A percentile compares a stretch with the other conserved stretches of the same genome.
These are phyloP conservation scores for Aspergillus brasiliensis DNA, from an alignment of 2,329 filamentous ascomycete genomes.

Conservation along the genomic window DNA sequence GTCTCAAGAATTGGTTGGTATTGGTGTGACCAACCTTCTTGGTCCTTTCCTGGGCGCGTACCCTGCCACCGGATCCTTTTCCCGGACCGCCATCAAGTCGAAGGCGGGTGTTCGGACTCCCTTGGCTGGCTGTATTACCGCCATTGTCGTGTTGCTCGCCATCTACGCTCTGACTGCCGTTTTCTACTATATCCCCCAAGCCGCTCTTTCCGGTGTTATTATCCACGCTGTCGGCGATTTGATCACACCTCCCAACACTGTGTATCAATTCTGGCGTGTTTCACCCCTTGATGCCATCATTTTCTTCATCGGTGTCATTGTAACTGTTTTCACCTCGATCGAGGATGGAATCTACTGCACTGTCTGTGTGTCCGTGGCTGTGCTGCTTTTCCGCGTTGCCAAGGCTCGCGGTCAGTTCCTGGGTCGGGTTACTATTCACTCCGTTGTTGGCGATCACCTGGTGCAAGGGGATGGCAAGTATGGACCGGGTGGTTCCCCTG, in stretches of 20 bases:
- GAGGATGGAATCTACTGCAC: constrained; percentile 93
- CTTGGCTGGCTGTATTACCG: constrained; percentile 86
- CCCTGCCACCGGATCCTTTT: constrained; percentile 93
- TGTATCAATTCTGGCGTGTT: constrained; percentile 95
- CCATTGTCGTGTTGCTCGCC: constrained; percentile 79
- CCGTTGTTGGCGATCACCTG: constrained; percentile 75
- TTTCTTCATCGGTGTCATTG: constrained; percentile 89
- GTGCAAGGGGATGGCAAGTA: constrained; percentile 66
- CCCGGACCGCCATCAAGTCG: constrained; percentile 92
- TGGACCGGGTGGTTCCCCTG: constrained; percentile 51
- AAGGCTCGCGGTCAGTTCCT: constrained; percentile 83
- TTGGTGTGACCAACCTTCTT: constrained; percentile 85
- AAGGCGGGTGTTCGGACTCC: constrained; percentile 94
- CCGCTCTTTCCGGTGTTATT: constrained; percentile 82
- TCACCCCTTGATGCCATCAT: constrained; percentile 88
- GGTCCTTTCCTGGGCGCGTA: constrained; percentile 92
- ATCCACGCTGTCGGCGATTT: constrained; percentile 94
- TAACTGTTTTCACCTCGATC: constrained; percentile 84
- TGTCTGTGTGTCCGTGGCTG: constrained; percentile 71
- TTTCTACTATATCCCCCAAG: constrained; percentile 90
- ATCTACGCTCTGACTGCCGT: constrained; percentile 85
- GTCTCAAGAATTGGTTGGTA: constrained; percentile 93
- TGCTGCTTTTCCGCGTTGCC: constrained; percentile 81
- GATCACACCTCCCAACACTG: constrained; percentile 84
- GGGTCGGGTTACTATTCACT: constrained; percentile 80